These are phyloP conservation scores for Chalciporus chontae DNA, from an alignment of 768 basidiomycete species.

Conservation along the genomic window DNA sequence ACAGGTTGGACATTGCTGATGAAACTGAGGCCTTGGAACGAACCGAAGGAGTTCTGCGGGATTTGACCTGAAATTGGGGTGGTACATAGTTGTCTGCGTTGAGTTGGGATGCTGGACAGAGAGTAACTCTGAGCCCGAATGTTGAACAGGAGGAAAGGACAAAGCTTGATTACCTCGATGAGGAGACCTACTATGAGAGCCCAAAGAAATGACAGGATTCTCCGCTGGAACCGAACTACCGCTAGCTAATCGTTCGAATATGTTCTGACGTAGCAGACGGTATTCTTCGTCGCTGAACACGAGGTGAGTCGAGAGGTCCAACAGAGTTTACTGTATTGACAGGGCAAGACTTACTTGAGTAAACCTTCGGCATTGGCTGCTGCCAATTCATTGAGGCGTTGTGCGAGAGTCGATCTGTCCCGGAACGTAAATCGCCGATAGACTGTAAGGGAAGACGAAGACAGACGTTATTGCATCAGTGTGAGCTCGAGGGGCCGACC, in stretches of 20 bases:
- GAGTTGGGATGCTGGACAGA: slow-evolving; percentile 15
- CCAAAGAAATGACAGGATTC: slow-evolving; percentile 55
- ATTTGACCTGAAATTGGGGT: slow-evolving; percentile 30
- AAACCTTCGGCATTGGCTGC: slow-evolving; percentile 77
- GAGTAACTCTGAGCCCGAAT: slow-evolving; percentile 7
- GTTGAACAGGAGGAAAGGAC: not conserved
- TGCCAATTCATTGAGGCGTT: slow-evolving; percentile 78
- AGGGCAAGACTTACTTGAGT: slow-evolving; percentile 51
- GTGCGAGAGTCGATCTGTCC: slow-evolving; percentile 67
- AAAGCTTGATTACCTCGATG: slow-evolving; percentile 9
- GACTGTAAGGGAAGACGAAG: slow-evolving; percentile 9
- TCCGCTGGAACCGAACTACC: slow-evolving; percentile 59
- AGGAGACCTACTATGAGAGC: slow-evolving; percentile 30
- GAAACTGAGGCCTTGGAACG: slow-evolving; percentile 50
- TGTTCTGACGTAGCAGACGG: slow-evolving; percentile 74
- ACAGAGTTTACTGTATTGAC: not conserved
- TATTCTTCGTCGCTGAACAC: slow-evolving; percentile 76
- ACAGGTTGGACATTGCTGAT: slow-evolving; percentile 48
- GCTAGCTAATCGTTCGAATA: slow-evolving; percentile 76
- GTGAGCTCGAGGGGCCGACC: slow-evolving; percentile 25
- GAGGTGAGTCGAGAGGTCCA: slow-evolving; percentile 2
- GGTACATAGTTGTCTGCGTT: slow-evolving; percentile 20
- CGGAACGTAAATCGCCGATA: slow-evolving; percentile 11
- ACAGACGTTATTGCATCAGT: slow-evolving; percentile 58
- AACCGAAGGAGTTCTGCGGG: slow-evolving; percentile 48